phyloP scores from a whole-genome alignment of 1,139 yeast genomes.

The Blastobotrys aristatus region DNA sequence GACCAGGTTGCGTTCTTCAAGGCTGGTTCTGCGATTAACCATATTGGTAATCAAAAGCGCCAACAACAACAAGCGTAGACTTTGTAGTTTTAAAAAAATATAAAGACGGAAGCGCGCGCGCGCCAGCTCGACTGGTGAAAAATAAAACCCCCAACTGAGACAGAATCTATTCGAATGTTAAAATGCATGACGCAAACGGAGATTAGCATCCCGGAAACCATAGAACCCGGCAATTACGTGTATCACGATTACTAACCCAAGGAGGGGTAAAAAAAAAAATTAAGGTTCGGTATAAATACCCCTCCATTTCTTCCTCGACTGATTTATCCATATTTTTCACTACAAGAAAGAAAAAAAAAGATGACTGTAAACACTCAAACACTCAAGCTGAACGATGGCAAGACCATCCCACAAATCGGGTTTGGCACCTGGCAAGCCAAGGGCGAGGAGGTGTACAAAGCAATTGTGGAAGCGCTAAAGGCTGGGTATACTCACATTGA shows the following conservation, averaged over 20 bases:
- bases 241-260: background rate
- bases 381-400: slow-evolving; percentile 53
- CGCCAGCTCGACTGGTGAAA: no score
- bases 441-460: slow-evolving; percentile 51
- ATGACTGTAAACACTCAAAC: slow-evolving; percentile 22
- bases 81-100: no score
- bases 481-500: slow-evolving; percentile 77
- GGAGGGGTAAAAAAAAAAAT: background rate
- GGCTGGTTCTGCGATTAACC: slow-evolving; percentile 95
- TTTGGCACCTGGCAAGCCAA: slow-evolving; percentile 77
- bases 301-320: background rate
- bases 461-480: slow-evolving; percentile 60
- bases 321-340: background rate
- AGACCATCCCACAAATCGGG: slow-evolving; percentile 62
- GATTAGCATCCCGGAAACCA: background rate
- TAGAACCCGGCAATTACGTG: background rate
- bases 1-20: slow-evolving; percentile 95
- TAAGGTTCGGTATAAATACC: background rate
- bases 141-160: background rate
- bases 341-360: background rate
- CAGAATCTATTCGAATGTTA: background rate
- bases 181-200: background rate
- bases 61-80: background rate
- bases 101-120: no score
- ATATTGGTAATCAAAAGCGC: slow-evolving; percentile 56